phyloP scores from a whole-genome alignment of 2,329 filamentous ascomycete genomes.

The Magnaporthales sp. region DNA sequence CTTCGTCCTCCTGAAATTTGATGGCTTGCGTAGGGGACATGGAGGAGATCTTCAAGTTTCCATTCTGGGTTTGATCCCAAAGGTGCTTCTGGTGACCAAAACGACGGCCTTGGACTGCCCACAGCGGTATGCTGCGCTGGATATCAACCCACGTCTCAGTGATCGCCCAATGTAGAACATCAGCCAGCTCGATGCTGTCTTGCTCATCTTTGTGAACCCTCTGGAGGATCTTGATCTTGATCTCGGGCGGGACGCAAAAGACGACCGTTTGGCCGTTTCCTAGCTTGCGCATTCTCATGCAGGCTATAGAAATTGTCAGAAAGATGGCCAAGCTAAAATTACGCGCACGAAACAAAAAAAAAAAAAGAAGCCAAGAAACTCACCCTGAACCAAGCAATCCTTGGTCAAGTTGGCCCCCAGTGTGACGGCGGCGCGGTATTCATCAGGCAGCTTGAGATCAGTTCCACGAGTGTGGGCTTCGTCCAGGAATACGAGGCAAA shows the following conservation, averaged over 20 bases:
- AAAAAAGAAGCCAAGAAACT: neutral
- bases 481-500: slow-evolving; percentile 60
- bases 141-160: slow-evolving; percentile 35
- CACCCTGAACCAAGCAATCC: slow-evolving; percentile 60
- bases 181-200: slow-evolving; percentile 31
- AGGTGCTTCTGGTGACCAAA: slow-evolving; percentile 31
- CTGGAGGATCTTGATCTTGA: slow-evolving; percentile 41
- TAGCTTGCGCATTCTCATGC: slow-evolving; percentile 64
- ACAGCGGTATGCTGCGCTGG: slow-evolving; percentile 42
- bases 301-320: slow-evolving; percentile 32
- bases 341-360: too few species aligned
- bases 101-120: slow-evolving; percentile 50
- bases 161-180: slow-evolving; percentile 54
- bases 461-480: slow-evolving; percentile 63
- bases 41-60: neutral
- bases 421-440: slow-evolving; percentile 58
- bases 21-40: slow-evolving; percentile 22
- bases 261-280: slow-evolving; percentile 57
- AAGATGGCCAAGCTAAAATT: neutral
- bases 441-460: slow-evolving; percentile 51
- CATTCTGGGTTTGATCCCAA: slow-evolving; percentile 18
- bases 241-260: slow-evolving; percentile 52
- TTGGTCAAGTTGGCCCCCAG: slow-evolving; percentile 58
- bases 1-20: slow-evolving; percentile 43
- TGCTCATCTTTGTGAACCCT: slow-evolving; percentile 9